Evolutionary conservation across 139 green algal genomes (phyloP).

Genomic region (Chlorella sp.): DNA sequence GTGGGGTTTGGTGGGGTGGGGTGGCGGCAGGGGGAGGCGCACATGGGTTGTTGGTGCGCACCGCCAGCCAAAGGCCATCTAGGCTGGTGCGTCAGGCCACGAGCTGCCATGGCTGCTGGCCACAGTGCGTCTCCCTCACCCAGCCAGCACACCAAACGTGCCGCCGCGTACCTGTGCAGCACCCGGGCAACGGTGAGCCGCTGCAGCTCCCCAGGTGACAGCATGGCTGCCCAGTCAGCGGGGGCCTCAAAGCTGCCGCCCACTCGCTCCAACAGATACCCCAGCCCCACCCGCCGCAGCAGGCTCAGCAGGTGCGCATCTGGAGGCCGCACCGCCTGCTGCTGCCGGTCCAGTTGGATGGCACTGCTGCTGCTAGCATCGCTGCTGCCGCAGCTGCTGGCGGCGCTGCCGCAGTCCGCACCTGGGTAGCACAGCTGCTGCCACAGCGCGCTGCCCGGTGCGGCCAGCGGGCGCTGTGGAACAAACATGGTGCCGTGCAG

Average conservation of each 20-base stretch:
- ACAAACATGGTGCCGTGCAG: slow-evolving; percentile 48
- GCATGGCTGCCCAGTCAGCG: slow-evolving; percentile 32
- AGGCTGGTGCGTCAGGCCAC: no score
- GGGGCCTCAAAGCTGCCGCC: slow-evolving; percentile 19
- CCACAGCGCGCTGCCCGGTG: slow-evolving; percentile 55
- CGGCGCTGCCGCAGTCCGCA: not conserved
- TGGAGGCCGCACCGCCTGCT: not conserved
- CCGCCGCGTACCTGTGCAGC: slow-evolving; percentile 33
- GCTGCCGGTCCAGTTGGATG: not conserved
- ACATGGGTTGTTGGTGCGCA: no score
- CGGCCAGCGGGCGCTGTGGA: slow-evolving; percentile 62
- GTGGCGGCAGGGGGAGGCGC: no score
- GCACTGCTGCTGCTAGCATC: not conserved
- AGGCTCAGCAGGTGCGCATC: slow-evolving; percentile 4
- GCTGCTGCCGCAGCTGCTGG: not conserved
- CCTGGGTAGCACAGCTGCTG: slow-evolving; percentile 69
- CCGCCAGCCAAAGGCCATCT: no score
- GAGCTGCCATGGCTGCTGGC: not conserved
- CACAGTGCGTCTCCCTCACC: no score
- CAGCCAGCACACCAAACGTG: no score
- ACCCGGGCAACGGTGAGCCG: slow-evolving; percentile 65
- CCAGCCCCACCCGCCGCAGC: slow-evolving; percentile 52
- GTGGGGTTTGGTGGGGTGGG: no score
- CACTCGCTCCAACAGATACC: slow-evolving; percentile 34
- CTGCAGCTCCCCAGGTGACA: slow-evolving; percentile 77